Evolutionary conservation across 345 rosid genomes (phyloP), one percentile per base, ranked within the genome.

Genomic region (Camelina laxa): DNA sequence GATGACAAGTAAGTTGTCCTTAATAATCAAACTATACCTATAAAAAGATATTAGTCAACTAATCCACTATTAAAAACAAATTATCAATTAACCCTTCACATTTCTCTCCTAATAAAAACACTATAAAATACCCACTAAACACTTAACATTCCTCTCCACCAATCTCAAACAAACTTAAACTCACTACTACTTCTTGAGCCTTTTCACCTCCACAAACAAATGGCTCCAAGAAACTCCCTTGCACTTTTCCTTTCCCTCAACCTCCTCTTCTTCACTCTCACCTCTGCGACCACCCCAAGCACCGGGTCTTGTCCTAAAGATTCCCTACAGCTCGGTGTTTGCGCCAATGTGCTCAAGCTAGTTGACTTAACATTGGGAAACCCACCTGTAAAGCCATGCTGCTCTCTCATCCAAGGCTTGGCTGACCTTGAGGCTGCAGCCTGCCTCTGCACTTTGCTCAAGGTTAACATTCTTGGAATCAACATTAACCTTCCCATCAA

Each of bases 231-330:
- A 78, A 64, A 78, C n/a, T 62, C 84, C n/a, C 63, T 85, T 49
- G 81, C 89, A 67, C 87, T 89, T 57, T 81, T 89, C 38, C 69
- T 87, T 47, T 41, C 79, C 19, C 63, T 84, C 36, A 87, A 89
- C 78, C 78, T 89, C 44, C 73, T 87, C 69, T 81, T 85, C 65
- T 84, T 86, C 53, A 39, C 87, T 74, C 69, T 81, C 6, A 82
- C 70, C 35, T 74, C 67, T 65, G 90, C 90, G 10, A 8, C 36
- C 20, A 47, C 20, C 51, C 80, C 80, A 1, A 69, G 9, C 48
- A 49, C 31, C 3, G 64, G 63, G 15, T 38, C 69, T 5, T 83
- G 86, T 75, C 86, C 86, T 11, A 75, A 49, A 39, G 80, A 85
- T 62, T 74, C 80, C 30, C 66, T 83, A 2, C 39, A 85, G 33